Evolutionary conservation across 176 grass and related monocot genomes (phyloP).

Genomic region (Carex kokanica): DNA sequence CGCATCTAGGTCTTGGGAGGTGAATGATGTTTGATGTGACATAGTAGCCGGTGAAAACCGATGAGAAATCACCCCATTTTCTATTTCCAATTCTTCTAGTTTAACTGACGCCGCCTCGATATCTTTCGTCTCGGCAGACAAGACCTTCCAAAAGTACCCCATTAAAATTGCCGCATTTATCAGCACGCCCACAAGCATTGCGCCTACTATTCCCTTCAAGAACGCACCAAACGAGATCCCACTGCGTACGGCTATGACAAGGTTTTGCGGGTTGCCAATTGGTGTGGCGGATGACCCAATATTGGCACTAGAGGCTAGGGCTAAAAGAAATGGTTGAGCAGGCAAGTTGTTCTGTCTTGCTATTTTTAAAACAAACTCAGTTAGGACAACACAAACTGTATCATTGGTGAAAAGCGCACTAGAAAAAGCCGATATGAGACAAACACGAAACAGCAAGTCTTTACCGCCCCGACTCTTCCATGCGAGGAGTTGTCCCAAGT

Average conservation of each 20-base stretch:
- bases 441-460: conserved; percentile 38
- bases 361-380: conserved; percentile 42
- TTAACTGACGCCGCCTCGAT: conserved; percentile 21
- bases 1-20: conserved; percentile 46
- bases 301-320: conserved; percentile 43
- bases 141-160: conserved; percentile 58
- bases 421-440: conserved; percentile 34
- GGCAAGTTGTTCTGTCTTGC: conserved; percentile 40
- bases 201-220: conserved; percentile 23
- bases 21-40: conserved; percentile 61
- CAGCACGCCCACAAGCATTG: conserved; percentile 29
- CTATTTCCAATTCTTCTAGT: conserved; percentile 37
- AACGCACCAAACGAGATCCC: conserved; percentile 34
- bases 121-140: conserved; percentile 49
- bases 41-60: conserved; percentile 85
- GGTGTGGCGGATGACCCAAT: conserved; percentile 39
- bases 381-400: conserved; percentile 46
- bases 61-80: conserved; percentile 59
- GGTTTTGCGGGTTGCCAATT: conserved; percentile 47
- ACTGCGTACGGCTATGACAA: conserved; percentile 36
- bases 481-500: conserved; percentile 34
- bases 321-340: conserved; percentile 38
- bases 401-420: conserved; percentile 47
- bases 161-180: conserved; percentile 57
- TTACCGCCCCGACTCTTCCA: conserved; percentile 38